Evolutionary conservation across 148 eudicot species (phyloP), one percentile per base, ranked within the genome.

Genomic region (Rhododendron henanense): DNA sequence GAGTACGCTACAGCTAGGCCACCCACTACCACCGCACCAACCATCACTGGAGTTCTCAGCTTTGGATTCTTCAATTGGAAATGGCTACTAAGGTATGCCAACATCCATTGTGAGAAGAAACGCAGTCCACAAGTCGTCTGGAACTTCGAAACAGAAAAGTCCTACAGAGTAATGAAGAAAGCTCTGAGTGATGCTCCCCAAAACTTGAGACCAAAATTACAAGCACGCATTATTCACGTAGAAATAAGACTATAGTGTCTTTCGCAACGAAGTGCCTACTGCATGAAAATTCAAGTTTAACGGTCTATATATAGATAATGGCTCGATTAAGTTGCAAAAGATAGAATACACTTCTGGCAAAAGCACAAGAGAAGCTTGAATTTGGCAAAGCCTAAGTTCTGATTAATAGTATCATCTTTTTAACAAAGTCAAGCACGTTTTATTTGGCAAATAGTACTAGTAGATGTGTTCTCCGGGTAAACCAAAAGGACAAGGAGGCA

Each of bases 61-160:
- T 28, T 28, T 28, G 31, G 31, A 28, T 28, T 82, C 81, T 85
- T 89, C 28, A 53, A 61, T 44, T 82, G 86, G 81, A 91, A 59
- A 85, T 28, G 63, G 79, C 84, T 88, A 86, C 84, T 82, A 16
- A 88, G 48, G 81, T 88, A 95, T 16, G 93, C 90, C 89, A 90
- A 92, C 41, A 88, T 50, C 96, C 95, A 96, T 25, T 87, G 88
- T 15, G 90, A 87, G 37, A 87, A 74, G 79, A 96, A 96, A 73
- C 86, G 85, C 53, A 89, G 77, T 77, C 89, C 84, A 84, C 94
- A 93, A 71, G 92, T 89, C 61, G 78, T 63, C 90, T 90, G 88
- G 84, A 95, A 95, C 79, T 84, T 93, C 84, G 81, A 83, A 85
- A 92, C 39, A 59, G 98, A 92, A 89, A 96, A 93, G 44, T 86